Base-by-base conservation (phyloP, 176 grass and related monocot genomes). In the Poa pratensis region DNA sequence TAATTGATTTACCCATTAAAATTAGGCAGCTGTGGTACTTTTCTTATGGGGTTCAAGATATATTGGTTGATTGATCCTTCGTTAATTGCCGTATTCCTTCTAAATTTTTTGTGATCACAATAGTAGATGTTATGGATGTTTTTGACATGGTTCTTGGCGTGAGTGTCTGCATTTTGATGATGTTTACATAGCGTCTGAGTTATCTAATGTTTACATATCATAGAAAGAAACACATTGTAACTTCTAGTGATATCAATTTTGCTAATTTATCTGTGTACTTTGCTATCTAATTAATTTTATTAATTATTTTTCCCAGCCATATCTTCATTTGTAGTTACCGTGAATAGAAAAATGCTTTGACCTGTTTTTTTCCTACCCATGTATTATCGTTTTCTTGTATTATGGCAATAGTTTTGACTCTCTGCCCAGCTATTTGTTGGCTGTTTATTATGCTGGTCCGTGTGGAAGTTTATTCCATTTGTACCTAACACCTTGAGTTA, bases 321-420 rank as follows among this genome's bases (percentile, higher is more conserved):
- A 8, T 58, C 72, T 22, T 68, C 39, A 73, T 73, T 30, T 73
- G 34, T 28, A 73, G 22, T 59, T 59, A 45, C 11, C 0, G 18
- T 46, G 22, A 61, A 73, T 61, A 46, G 49, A 53, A 11, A 48
- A 73, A 14, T 61, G 9, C 61, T 83, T 72, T 73, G 42, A 60
- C 12, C 10, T 72, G 1, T n/a, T 57, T 58, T 82, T 26, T 82
- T 0, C 19, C 42, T 14, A 15, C 22, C 0, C 6, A 46, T 65
- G 39, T 9, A 23, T 59, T 80, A 80, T 20, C 50, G 42, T 20
- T 40, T 73, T 43, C 23, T 39, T 82, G 35, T 70, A 26, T 45
- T 1, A 1, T 22, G 26, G 23, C 8, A 14, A 80, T 18, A 67
- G 11, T 16, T 18, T 18, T 75, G 4, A 32, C 62, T 27, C 27